A percentile compares a stretch with the other conserved stretches of the same genome.
These are phyloP conservation scores for Carex parvula DNA, from an alignment of 176 grass and related monocot genomes.

Conservation along the genomic window DNA sequence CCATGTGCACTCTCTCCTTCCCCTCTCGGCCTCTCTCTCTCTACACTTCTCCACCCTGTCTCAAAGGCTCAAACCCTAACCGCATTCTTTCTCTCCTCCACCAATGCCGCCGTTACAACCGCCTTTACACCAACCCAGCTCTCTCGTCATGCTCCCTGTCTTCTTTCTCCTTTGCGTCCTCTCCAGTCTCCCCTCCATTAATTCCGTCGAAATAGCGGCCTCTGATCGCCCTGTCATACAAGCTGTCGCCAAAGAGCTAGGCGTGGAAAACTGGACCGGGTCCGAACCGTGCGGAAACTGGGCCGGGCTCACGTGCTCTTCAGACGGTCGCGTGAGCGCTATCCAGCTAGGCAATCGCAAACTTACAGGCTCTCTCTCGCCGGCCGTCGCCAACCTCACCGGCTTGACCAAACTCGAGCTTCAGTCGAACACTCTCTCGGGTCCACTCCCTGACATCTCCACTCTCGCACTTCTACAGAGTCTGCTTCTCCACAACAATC, in stretches of 20 bases:
- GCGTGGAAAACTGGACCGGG: not conserved
- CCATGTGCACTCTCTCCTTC: not conserved
- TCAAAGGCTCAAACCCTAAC: slow-evolving; percentile 2
- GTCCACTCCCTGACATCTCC: slow-evolving; percentile 18
- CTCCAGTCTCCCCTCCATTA: not conserved
- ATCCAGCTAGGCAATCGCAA: slow-evolving; percentile 13
- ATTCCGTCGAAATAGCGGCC: not conserved
- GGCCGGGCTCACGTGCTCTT: slow-evolving; percentile 13
- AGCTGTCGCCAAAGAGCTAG: not conserved
- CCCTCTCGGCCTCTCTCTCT: not conserved
- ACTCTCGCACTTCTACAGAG: not conserved
- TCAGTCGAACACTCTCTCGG: slow-evolving; percentile 13
- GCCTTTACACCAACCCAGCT: slow-evolving; percentile 6
- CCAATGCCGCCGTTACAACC: slow-evolving; percentile 27
- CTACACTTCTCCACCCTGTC: slow-evolving; percentile 8
- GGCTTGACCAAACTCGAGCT: slow-evolving; percentile 20
- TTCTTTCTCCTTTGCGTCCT: not conserved
- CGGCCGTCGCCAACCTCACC: slow-evolving; percentile 16
- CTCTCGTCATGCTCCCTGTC: not conserved
- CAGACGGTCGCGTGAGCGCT: not conserved
- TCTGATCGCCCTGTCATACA: slow-evolving; percentile 10
- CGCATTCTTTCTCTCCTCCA: not conserved
- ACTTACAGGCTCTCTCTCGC: slow-evolving; percentile 3
- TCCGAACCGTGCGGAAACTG: slow-evolving; percentile 1
- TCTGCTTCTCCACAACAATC: slow-evolving; percentile 21